phyloP scores from a whole-genome alignment of 208 protist species.

The Porcisia deanei region DNA sequence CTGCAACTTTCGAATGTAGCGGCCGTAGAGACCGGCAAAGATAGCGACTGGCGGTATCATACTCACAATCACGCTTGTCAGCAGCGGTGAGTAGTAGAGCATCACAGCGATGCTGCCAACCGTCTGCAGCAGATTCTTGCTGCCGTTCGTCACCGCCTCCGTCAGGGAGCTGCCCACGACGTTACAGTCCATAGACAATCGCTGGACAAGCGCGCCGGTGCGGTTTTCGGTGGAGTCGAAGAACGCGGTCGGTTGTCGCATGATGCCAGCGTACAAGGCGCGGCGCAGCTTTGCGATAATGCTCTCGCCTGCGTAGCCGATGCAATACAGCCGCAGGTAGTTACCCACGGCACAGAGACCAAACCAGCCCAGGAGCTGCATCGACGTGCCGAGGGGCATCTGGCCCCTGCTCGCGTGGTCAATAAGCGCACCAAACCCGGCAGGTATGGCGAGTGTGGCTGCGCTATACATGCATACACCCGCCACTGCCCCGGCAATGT shows the following conservation, averaged over 20 bases:
- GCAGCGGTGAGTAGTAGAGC: conserved; percentile 86
- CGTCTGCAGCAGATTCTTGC: conserved; percentile 84
- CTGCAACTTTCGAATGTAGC: conserved; percentile 78
- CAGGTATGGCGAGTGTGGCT: conserved; percentile 83
- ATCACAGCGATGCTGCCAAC: conserved; percentile 81
- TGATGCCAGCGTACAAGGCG: conserved; percentile 61
- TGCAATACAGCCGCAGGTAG: conserved; percentile 68
- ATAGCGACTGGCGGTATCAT: conserved; percentile 85
- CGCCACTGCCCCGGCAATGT: conserved; percentile 65
- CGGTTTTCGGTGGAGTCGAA: conserved; percentile 82
- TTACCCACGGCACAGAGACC: conserved; percentile 67
- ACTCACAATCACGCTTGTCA: conserved; percentile 79
- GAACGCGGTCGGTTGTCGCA: conserved; percentile 72
- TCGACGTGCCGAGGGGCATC: conserved; percentile 74
- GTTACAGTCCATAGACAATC: conserved; percentile 90
- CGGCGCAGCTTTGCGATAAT: conserved; percentile 76
- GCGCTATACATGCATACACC: conserved; percentile 76
- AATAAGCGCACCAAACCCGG: conserved; percentile 82
- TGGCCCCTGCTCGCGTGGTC: conserved; percentile 81
- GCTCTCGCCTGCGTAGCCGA: conserved; percentile 74
- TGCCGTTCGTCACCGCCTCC: conserved; percentile 75
- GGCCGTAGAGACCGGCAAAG: conserved; percentile 84
- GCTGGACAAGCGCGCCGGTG: conserved; percentile 77
- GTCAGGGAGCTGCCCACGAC: conserved; percentile 82
- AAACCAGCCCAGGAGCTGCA: conserved; percentile 82